Evolutionary conservation across 108 stramenopile genomes (phyloP).

Genomic region (Nitzschia putrida): DNA sequence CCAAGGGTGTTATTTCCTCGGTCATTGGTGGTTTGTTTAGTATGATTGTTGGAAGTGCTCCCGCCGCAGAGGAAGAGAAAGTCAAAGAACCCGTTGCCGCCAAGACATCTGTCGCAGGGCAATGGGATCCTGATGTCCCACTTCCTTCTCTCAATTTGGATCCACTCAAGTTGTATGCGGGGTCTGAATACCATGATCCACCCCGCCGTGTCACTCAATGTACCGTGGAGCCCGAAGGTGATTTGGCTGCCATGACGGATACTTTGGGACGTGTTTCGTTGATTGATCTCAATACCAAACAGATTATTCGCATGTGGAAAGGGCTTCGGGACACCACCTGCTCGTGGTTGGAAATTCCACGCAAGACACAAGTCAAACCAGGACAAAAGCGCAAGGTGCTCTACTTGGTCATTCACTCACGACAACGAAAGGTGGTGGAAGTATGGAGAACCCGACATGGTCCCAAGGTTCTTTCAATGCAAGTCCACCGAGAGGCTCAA

Average conservation of each 20-base stretch:
- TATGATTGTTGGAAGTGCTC: slow-evolving; percentile 13
- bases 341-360: slow-evolving; percentile 59
- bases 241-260: slow-evolving; percentile 67
- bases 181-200: slow-evolving; percentile 62
- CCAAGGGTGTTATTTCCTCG: slow-evolving; percentile 7
- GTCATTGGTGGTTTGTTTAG: slow-evolving; percentile 36
- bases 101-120: background rate
- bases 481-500: slow-evolving; percentile 49
- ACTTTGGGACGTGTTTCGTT: slow-evolving; percentile 73
- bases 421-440: slow-evolving; percentile 68
- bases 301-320: slow-evolving; percentile 81
- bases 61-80: background rate
- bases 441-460: slow-evolving; percentile 66
- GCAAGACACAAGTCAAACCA: slow-evolving; percentile 9
- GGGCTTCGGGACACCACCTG: slow-evolving; percentile 79
- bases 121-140: slow-evolving; percentile 44
- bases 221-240: slow-evolving; percentile 68
- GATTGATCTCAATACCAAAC: slow-evolving; percentile 75
- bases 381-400: slow-evolving; percentile 24
- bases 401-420: slow-evolving; percentile 76
- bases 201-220: slow-evolving; percentile 69
- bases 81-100: background rate
- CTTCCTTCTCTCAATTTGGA: slow-evolving; percentile 44
- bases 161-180: slow-evolving; percentile 41
- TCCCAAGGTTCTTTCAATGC: slow-evolving; percentile 49